Conservation (phyloP, 1,284 basidiomycete species). For the Leccinum fallax region DNA sequence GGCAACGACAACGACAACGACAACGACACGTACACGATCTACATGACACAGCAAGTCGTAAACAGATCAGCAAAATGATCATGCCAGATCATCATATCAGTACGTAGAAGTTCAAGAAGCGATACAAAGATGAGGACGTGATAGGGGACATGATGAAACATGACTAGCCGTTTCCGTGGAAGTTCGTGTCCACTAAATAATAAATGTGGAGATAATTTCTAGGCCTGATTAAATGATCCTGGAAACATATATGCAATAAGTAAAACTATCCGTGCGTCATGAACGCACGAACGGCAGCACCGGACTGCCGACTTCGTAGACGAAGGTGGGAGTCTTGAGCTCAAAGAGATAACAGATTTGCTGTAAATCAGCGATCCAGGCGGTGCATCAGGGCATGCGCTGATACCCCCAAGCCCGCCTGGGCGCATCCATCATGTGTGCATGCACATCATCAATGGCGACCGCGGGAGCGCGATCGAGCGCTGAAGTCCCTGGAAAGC, state of each 20-base stretch:
- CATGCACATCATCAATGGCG: background rate
- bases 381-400: background rate
- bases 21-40: background rate
- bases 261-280: background rate
- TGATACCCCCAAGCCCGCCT: background rate
- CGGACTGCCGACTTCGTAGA: slow-evolving; percentile 8
- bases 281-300: slow-evolving; percentile 13
- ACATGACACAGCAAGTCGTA: background rate
- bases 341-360: slow-evolving; percentile 1
- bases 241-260: slow-evolving; percentile 14
- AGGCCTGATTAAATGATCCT: slow-evolving; percentile 7
- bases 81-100: background rate
- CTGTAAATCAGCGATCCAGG: slow-evolving; percentile 5
- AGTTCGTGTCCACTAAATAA: slow-evolving; percentile 14
- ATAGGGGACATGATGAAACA: background rate
- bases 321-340: background rate
- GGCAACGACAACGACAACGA: background rate
- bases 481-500: slow-evolving; percentile 35
- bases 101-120: background rate
- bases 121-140: background rate
- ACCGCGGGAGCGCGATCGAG: slow-evolving; percentile 3
- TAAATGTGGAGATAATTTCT: background rate
- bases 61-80: background rate
- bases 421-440: background rate
- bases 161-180: slow-evolving; percentile 5